These are phyloP conservation scores for Trypanosoma lewisi DNA, from an alignment of 208 protist genomes.

Conservation along the genomic window DNA sequence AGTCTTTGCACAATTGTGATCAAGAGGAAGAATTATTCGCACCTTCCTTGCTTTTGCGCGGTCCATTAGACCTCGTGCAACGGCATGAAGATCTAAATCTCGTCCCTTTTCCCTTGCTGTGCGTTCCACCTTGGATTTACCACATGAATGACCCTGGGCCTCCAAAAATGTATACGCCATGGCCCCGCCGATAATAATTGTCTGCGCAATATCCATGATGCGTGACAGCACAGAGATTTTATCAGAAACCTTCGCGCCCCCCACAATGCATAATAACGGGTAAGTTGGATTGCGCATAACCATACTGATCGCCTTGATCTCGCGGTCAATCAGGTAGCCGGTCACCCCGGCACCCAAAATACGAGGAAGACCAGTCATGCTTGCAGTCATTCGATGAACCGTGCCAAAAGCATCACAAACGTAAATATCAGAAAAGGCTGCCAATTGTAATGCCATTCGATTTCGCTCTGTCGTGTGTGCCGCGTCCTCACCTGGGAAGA, in stretches of 20 bases:
- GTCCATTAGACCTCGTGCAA: slow-evolving; percentile 70
- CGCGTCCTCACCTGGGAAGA: slow-evolving; percentile 98
- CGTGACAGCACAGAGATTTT: slow-evolving; percentile 99
- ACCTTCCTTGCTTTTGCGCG: slow-evolving; percentile 93
- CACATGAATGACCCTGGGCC: slow-evolving; percentile 85
- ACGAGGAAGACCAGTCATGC: slow-evolving; percentile 88
- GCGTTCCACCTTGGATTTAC: slow-evolving; percentile 95
- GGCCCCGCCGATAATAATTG: slow-evolving; percentile 98
- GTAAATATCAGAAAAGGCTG: slow-evolving; percentile 97
- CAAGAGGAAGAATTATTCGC: slow-evolving; percentile 96
- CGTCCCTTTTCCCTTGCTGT: slow-evolving; percentile 77
- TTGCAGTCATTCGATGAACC: slow-evolving; percentile 98
- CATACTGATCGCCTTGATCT: slow-evolving; percentile 98
- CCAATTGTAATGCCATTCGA: slow-evolving; percentile 85
- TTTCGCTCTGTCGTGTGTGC: slow-evolving; percentile 75
- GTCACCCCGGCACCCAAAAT: slow-evolving; percentile 92
- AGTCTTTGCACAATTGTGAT: slow-evolving; percentile 95
- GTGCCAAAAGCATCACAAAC: slow-evolving; percentile 99
- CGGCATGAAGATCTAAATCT: slow-evolving; percentile 75
- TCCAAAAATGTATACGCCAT: slow-evolving; percentile 99
- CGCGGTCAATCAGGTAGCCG: slow-evolving; percentile 99
- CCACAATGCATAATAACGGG: slow-evolving; percentile 96
- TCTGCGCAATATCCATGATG: slow-evolving; percentile 97
- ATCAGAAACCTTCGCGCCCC: slow-evolving; percentile 98
- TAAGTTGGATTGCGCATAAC: slow-evolving; percentile 86